Conservation (phyloP, 1,284 basidiomycete species). For the Cutaneotrichosporon curvatum region DNA sequence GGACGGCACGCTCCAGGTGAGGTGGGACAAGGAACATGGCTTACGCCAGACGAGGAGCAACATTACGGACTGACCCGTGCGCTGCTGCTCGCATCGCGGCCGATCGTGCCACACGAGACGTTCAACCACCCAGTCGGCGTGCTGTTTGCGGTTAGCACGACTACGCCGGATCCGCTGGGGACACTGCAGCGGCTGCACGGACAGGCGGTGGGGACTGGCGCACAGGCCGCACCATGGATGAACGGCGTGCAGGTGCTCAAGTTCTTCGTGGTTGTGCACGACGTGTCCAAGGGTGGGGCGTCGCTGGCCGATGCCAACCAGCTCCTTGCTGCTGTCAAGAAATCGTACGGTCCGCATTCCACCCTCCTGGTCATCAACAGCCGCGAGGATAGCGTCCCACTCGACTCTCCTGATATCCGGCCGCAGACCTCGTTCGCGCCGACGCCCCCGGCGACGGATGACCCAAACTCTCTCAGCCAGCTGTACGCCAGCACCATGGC, state of each 20-base stretch:
- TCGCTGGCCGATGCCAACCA: slow-evolving; percentile 34
- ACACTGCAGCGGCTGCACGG: slow-evolving; percentile 32
- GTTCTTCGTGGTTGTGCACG: slow-evolving; percentile 46
- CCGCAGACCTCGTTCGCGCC: slow-evolving; percentile 19
- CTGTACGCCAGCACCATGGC: slow-evolving; percentile 39
- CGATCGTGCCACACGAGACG: slow-evolving; percentile 41
- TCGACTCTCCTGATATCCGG: slow-evolving; percentile 14
- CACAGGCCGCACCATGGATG: slow-evolving; percentile 38
- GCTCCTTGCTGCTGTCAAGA: slow-evolving; percentile 38
- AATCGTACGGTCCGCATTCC: slow-evolving; percentile 44
- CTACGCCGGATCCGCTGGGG: slow-evolving; percentile 37
- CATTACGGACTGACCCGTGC: slow-evolving; percentile 44
- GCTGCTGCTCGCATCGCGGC: slow-evolving; percentile 40
- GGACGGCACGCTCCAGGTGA: slow-evolving; percentile 12
- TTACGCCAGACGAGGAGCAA: slow-evolving; percentile 33
- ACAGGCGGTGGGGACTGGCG: slow-evolving; percentile 25
- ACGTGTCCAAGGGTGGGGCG: slow-evolving; percentile 33
- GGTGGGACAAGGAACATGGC: not conserved
- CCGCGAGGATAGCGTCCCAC: slow-evolving; percentile 16
- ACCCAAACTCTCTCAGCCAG: slow-evolving; percentile 32
- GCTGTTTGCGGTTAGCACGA: slow-evolving; percentile 41
- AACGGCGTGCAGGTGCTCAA: slow-evolving; percentile 37
- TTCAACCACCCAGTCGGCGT: slow-evolving; percentile 46
- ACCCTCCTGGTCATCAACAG: slow-evolving; percentile 45
- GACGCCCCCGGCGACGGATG: slow-evolving; percentile 23